These are phyloP conservation scores for carrot (Daucus carota) DNA, from an alignment of 129 eudicot species.

Conservation along the genomic window DNA sequence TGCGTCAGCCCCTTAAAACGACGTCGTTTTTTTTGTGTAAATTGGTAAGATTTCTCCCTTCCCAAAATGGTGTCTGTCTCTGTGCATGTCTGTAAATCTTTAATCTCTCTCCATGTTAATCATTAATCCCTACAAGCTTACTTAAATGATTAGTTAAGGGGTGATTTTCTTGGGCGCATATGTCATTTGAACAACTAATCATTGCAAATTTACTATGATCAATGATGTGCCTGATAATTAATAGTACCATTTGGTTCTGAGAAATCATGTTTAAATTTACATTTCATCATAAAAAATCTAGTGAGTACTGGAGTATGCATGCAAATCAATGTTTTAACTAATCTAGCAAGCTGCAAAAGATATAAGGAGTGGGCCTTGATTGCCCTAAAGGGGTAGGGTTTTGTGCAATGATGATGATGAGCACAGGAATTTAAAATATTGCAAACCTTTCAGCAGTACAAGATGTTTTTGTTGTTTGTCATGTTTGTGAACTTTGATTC, in stretches of 20 bases:
- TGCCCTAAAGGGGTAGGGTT: slow-evolving; percentile 2
- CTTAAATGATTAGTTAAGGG: not conserved
- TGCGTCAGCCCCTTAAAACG: too few species aligned
- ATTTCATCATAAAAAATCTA: too few species aligned
- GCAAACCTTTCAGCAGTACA: not conserved
- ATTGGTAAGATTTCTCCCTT: not conserved
- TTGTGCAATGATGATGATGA: not conserved
- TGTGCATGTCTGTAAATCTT: not conserved
- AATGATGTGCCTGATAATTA: not conserved
- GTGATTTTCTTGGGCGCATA: not conserved
- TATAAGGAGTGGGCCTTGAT: not conserved
- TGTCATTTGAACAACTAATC: slow-evolving; percentile 2
- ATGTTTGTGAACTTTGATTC: not conserved
- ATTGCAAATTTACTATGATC: not conserved
- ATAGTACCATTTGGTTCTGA: not conserved
- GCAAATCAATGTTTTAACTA: not conserved
- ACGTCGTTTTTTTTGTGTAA: not conserved
- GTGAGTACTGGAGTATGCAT: not conserved
- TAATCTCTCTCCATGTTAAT: not conserved
- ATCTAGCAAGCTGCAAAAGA: not conserved
- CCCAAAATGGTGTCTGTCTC: not conserved
- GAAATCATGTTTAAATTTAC: not conserved
- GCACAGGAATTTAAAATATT: not conserved
- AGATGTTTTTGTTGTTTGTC: slow-evolving; percentile 3
- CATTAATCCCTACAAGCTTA: not conserved